phyloP scores from a whole-genome alignment of 176 grass and related monocot genomes.

The Rhynchospora breviuscula region DNA sequence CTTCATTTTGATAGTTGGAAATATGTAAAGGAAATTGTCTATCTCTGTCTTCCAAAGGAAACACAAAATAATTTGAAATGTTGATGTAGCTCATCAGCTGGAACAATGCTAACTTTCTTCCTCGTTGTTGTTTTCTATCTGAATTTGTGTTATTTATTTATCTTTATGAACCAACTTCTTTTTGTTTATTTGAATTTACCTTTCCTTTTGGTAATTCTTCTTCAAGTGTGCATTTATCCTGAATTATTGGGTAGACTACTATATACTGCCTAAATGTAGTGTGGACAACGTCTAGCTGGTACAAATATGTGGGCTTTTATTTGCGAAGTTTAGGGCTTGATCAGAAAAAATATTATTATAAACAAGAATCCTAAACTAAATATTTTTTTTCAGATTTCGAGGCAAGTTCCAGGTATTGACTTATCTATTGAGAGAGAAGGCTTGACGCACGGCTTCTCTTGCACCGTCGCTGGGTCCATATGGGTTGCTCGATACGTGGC shows the following conservation, averaged over 20 bases:
- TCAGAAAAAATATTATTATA: not conserved
- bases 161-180: not conserved
- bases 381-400: slow-evolving; percentile 37
- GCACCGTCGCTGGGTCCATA: slow-evolving; percentile 54
- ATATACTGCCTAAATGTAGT: not conserved
- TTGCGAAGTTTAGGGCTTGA: slow-evolving; percentile 2
- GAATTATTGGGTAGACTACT: not conserved
- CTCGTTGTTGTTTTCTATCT: not conserved
- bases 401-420: slow-evolving; percentile 34
- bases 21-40: not conserved
- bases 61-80: not conserved
- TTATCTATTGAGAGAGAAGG: slow-evolving; percentile 72
- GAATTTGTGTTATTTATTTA: not conserved
- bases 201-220: not conserved
- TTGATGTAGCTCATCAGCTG: not conserved
- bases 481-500: slow-evolving; percentile 52
- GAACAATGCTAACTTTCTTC: not conserved
- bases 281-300: not conserved
- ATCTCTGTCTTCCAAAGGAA: not conserved
- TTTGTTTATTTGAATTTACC: not conserved
- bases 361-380: not conserved
- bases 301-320: not conserved
- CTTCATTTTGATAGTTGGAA: not conserved
- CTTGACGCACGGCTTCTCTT: slow-evolving; percentile 69
- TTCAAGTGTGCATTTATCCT: not conserved